Evolutionary conservation across 495 filamentous ascomycete species (phyloP).

Genomic region (Lasiosphaeria hispida): DNA sequence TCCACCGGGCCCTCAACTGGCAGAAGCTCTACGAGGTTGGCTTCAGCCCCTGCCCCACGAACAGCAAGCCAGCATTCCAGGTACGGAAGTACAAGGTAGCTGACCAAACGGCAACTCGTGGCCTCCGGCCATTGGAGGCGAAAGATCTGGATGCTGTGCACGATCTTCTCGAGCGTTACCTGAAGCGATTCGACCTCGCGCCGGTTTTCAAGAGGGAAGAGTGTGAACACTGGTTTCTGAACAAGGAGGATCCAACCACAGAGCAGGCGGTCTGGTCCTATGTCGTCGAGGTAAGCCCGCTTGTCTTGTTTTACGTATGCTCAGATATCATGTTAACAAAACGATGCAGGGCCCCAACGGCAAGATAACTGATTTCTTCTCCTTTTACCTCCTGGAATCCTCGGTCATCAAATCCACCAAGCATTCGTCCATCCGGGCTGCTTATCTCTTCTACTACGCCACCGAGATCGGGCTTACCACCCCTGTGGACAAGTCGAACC

Average conservation of each 20-base stretch:
- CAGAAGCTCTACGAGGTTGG: conserved; percentile 89
- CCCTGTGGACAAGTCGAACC: conserved; percentile 50
- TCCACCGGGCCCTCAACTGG: conserved; percentile 91
- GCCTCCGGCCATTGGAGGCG: conserved; percentile 75
- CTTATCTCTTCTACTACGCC: conserved; percentile 96
- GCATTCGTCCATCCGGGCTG: conserved; percentile 73
- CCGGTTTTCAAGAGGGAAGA: conserved; percentile 78
- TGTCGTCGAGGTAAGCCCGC: conserved; percentile 69
- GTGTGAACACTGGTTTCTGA: conserved; percentile 82
- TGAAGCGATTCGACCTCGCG: conserved; percentile 77
- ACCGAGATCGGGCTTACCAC: conserved; percentile 71
- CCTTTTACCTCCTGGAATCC: conserved; percentile 92
- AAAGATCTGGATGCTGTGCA: conserved; percentile 78
- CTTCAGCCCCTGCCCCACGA: conserved; percentile 77
- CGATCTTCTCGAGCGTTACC: conserved; percentile 71
- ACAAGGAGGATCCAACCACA: conserved; percentile 54
- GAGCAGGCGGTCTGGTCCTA: conserved; percentile 91
- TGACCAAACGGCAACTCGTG: conserved; percentile 62
- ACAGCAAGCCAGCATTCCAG: conserved; percentile 78
- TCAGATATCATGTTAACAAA: background rate
- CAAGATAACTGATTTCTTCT: conserved; percentile 94
- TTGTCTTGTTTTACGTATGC: background rate
- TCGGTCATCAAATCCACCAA: conserved; percentile 79
- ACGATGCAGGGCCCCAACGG: conserved; percentile 43
- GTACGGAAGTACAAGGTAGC: conserved; percentile 78